Conservation (phyloP, 768 basidiomycete species). For the Phylloporus scabripes region DNA sequence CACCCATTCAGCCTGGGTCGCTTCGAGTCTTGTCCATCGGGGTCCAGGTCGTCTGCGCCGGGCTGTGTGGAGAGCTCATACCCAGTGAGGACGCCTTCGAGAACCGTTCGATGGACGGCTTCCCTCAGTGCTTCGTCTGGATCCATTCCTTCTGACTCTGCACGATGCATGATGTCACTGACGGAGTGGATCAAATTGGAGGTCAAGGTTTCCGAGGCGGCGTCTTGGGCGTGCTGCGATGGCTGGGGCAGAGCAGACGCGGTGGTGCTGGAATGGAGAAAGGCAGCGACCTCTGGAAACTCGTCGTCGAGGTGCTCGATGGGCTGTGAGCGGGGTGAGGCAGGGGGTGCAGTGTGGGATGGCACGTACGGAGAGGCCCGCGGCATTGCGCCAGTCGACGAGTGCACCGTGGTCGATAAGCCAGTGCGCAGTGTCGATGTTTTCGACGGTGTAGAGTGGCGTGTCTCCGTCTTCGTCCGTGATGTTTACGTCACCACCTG, state of each 20-base stretch:
- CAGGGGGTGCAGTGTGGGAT: slow-evolving; percentile 8
- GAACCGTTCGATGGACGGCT: slow-evolving; percentile 57
- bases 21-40: slow-evolving; percentile 15
- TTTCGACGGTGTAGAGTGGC: slow-evolving; percentile 86
- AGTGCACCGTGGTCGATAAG: slow-evolving; percentile 76
- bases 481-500: slow-evolving; percentile 85
- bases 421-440: slow-evolving; percentile 67
- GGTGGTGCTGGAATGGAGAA: slow-evolving; percentile 40
- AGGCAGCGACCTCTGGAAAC: slow-evolving; percentile 60
- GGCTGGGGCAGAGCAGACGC: slow-evolving; percentile 28
- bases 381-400: slow-evolving; percentile 54
- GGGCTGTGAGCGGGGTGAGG: slow-evolving; percentile 35
- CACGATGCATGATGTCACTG: slow-evolving; percentile 60
- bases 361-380: slow-evolving; percentile 68
- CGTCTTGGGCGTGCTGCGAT: slow-evolving; percentile 65
- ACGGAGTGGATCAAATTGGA: slow-evolving; percentile 59
- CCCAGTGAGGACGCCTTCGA: slow-evolving; percentile 61
- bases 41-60: slow-evolving; percentile 2
- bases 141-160: slow-evolving; percentile 52
- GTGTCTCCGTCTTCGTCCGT: slow-evolving; percentile 87
- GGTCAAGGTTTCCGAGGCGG: slow-evolving; percentile 65
- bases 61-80: slow-evolving; percentile 41
- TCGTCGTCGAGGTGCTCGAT: slow-evolving; percentile 67
- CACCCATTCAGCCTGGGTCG: slow-evolving; percentile 24
- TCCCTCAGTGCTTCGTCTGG: slow-evolving; percentile 61